Conservation (phyloP, 768 basidiomycete species). For the Cystofilobasidium bisporidii region DNA sequence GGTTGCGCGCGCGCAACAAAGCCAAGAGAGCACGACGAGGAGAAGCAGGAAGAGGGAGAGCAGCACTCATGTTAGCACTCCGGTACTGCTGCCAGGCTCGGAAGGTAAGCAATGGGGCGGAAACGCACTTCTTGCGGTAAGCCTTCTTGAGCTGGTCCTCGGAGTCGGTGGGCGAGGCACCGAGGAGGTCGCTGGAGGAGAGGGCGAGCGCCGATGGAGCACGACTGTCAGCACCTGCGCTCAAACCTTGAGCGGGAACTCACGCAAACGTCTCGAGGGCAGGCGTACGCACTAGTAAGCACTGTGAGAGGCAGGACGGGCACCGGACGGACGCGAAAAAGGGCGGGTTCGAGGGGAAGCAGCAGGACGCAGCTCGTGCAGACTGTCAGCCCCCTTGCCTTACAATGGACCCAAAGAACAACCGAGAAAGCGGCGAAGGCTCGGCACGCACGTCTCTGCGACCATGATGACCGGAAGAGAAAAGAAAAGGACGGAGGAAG, state of each 20-base stretch:
- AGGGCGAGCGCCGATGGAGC: neutral
- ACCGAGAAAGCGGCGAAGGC: too few species aligned
- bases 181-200: constrained; percentile 63
- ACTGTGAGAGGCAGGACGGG: neutral
- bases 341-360: neutral
- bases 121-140: constrained; percentile 70
- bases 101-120: too few species aligned
- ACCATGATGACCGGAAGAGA: constrained; percentile 11
- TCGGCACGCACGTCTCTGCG: constrained; percentile 18
- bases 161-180: constrained; percentile 65
- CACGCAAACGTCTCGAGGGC: neutral
- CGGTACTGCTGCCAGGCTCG: too few species aligned
- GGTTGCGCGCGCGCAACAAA: constrained; percentile 3
- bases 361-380: neutral
- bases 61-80: too few species aligned
- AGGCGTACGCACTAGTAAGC: constrained; percentile 26
- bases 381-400: too few species aligned
- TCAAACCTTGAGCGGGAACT: too few species aligned
- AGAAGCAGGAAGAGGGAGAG: too few species aligned
- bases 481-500: neutral
- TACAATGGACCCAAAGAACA: too few species aligned
- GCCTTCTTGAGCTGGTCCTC: constrained; percentile 88
- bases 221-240: neutral
- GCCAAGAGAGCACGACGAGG: neutral
- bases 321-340: neutral